Evolutionary conservation across 2,329 filamentous ascomycete species (phyloP).

Genomic region (Paecilomyces variotii): DNA sequence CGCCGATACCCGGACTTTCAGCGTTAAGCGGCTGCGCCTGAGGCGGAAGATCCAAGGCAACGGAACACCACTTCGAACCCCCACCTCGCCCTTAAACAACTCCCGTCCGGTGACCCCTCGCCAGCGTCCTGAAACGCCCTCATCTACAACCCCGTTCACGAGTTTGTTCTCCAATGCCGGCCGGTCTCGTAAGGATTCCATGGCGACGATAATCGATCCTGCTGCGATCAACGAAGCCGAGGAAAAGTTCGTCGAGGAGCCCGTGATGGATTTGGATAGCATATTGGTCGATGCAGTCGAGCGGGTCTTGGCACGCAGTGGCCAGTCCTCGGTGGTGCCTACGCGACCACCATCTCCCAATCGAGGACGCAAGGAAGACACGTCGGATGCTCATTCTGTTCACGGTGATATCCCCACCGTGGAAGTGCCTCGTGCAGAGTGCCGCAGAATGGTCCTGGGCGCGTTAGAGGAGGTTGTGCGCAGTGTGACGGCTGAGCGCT

Average conservation of each 20-base stretch:
- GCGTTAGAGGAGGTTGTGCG: conserved; percentile 50
- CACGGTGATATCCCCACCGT: conserved; percentile 23
- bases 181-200: conserved; percentile 17
- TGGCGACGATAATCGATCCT: conserved; percentile 11
- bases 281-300: conserved; percentile 51
- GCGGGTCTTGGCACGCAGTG: conserved; percentile 42
- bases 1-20: conserved; percentile 47
- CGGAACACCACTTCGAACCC: conserved; percentile 12
- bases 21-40: conserved; percentile 49
- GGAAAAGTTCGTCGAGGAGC: conserved; percentile 46
- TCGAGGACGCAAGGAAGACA: conserved; percentile 26
- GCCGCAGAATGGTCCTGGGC: conserved; percentile 47
- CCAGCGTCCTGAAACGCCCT: conserved; percentile 11
- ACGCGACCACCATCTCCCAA: conserved; percentile 35
- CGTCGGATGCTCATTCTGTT: conserved; percentile 11
- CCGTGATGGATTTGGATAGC: conserved; percentile 51
- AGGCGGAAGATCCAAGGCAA: conserved; percentile 36
- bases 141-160: conserved; percentile 17
- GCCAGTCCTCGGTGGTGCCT: conserved; percentile 32
- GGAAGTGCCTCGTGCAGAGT: conserved; percentile 45
- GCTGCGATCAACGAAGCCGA: conserved; percentile 29
- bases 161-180: conserved; percentile 16
- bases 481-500: conserved; percentile 44
- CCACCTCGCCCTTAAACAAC: conserved; percentile 12
- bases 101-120: conserved; percentile 7